These are phyloP conservation scores for Cytospora chrysosperma DNA, from an alignment of 2,329 filamentous ascomycete species.

Conservation along the genomic window DNA sequence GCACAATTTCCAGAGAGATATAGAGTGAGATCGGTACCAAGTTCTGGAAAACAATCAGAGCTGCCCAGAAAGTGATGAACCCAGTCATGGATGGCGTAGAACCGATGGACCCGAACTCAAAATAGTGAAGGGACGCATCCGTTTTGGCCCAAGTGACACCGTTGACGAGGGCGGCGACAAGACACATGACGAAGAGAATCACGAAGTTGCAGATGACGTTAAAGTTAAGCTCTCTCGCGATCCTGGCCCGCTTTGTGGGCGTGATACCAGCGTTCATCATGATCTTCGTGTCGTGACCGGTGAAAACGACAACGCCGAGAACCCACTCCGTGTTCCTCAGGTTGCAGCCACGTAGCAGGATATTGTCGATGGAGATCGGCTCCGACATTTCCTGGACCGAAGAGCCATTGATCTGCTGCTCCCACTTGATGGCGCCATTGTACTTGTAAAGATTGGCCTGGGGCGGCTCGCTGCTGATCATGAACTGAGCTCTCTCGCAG, in stretches of 20 bases:
- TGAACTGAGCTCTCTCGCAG: constrained; percentile 85
- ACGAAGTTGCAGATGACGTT: constrained; percentile 97
- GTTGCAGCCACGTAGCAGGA: constrained; percentile 89
- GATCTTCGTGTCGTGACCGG: constrained; percentile 95
- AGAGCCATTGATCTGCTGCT: constrained; percentile 65
- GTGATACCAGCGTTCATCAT: constrained; percentile 98
- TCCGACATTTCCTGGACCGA: constrained; percentile 79
- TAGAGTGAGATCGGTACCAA: constrained; percentile 98
- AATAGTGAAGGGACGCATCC: constrained; percentile 73
- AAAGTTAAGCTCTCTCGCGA: constrained; percentile 92
- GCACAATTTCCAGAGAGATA: constrained; percentile 94
- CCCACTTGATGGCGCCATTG: constrained; percentile 85
- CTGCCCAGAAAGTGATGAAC: constrained; percentile 96
- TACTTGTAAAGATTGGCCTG: constrained; percentile 96
- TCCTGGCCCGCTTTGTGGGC: constrained; percentile 86
- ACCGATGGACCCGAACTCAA: constrained; percentile 84
- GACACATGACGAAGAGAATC: constrained; percentile 84
- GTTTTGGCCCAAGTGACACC: constrained; percentile 76
- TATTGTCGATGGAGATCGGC: constrained; percentile 90
- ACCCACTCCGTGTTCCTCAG: constrained; percentile 96
- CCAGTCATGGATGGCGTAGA: constrained; percentile 74
- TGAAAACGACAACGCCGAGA: constrained; percentile 89
- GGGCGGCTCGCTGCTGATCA: constrained; percentile 84
- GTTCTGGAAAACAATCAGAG: constrained; percentile 94
- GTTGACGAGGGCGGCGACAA: constrained; percentile 80